Evolutionary conservation across 2,329 filamentous ascomycete species (phyloP).

Genomic region (Eutypa lata): DNA sequence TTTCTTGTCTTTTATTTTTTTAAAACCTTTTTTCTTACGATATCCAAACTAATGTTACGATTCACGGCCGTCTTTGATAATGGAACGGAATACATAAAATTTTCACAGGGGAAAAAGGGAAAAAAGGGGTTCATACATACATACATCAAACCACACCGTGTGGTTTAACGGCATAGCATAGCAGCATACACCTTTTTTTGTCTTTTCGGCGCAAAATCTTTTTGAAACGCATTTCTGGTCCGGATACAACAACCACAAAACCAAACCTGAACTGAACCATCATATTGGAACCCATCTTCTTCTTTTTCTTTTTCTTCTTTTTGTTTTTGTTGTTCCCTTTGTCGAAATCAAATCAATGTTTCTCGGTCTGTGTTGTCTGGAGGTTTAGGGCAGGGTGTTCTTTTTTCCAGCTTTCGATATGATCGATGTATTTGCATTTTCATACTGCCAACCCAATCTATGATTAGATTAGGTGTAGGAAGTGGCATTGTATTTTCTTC

Average conservation of each 20-base stretch:
- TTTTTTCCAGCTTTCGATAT: not conserved
- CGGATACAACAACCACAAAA: not conserved
- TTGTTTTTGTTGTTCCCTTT: too few relatives aligned
- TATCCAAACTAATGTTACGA: not conserved
- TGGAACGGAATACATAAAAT: constrained; percentile 1
- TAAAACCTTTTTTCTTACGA: not conserved
- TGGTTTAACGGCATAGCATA: not conserved
- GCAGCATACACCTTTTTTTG: not conserved
- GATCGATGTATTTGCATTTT: not conserved
- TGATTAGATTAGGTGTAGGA: not conserved
- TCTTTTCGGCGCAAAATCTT: not conserved
- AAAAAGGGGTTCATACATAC: not conserved
- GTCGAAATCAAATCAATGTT: too few relatives aligned
- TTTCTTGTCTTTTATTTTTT: not conserved
- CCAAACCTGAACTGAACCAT: too few relatives aligned
- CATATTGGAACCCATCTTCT: not conserved
- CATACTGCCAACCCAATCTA: not conserved
- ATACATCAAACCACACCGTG: too few relatives aligned
- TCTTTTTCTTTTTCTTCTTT: not conserved
- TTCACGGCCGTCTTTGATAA: not conserved
- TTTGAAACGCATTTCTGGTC: not conserved
- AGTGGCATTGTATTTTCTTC: too few relatives aligned
- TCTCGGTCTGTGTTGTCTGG: too few relatives aligned
- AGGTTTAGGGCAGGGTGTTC: too few relatives aligned
- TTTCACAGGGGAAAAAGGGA: not conserved